Evolutionary conservation across 2,329 filamentous ascomycete species (phyloP).

Genomic region (Claviceps sp.): DNA sequence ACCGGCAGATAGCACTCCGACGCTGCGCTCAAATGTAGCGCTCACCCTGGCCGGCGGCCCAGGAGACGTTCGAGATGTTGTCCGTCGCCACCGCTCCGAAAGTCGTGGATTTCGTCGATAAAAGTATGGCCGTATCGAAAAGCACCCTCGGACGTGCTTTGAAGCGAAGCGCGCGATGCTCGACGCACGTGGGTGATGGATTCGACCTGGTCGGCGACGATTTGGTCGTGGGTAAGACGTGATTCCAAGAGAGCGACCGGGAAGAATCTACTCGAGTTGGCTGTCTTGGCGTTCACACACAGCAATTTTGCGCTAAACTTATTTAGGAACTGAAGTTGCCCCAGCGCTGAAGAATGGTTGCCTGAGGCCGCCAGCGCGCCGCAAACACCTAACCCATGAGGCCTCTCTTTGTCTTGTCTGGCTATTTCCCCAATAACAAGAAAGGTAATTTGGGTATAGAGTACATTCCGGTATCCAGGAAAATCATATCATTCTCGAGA

Average conservation of each 20-base stretch:
- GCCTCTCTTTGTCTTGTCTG: not conserved
- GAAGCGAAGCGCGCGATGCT: conserved; percentile 28
- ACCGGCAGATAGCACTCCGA: conserved; percentile 28
- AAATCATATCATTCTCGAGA: too few relatives aligned
- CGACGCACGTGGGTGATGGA: conserved; percentile 40
- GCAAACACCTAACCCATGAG: not conserved
- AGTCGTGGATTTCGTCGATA: conserved; percentile 22
- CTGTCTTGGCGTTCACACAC: conserved; percentile 18
- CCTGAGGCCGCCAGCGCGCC: conserved; percentile 13
- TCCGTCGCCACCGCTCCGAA: conserved; percentile 31
- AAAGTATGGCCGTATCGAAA: conserved; percentile 23
- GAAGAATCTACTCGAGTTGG: conserved; percentile 28
- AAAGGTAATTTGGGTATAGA: too few relatives aligned
- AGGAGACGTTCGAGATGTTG: conserved; percentile 32
- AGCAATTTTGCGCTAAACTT: conserved; percentile 20
- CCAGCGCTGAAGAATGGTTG: conserved; percentile 7
- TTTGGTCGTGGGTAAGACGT: conserved; percentile 32
- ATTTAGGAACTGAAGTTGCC: conserved; percentile 10
- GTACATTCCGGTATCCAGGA: too few relatives aligned
- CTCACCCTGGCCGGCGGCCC: conserved; percentile 32
- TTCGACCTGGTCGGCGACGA: conserved; percentile 22
- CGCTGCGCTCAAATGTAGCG: conserved; percentile 25
- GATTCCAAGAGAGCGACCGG: conserved; percentile 23
- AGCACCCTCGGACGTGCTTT: conserved; percentile 14
- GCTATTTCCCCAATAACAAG: too few relatives aligned